These are phyloP conservation scores for Oehlia diaphana DNA, from an alignment of 192 early-diverging fungal genomes.

Conservation along the genomic window DNA sequence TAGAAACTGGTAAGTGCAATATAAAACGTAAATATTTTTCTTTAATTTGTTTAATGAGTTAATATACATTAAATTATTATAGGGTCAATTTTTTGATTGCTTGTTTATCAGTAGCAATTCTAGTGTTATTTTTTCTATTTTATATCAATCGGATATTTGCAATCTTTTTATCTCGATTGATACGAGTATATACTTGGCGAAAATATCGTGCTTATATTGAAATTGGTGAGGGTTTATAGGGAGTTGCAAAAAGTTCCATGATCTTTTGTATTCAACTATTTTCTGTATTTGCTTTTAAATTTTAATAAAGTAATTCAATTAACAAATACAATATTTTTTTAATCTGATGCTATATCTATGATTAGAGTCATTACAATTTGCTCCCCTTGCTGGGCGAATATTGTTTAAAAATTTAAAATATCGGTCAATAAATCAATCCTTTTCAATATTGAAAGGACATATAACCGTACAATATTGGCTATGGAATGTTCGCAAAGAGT, in stretches of 20 bases:
- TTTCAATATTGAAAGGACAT: conserved; percentile 70
- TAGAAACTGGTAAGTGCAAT: no score
- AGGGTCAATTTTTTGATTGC: conserved; percentile 63
- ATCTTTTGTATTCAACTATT: neutral
- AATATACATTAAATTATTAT: neutral
- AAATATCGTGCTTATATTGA: conserved; percentile 66
- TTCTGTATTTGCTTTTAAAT: neutral
- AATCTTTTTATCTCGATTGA: conserved; percentile 57
- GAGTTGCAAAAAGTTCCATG: neutral
- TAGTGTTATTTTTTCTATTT: conserved; percentile 73
- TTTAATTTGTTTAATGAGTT: no score
- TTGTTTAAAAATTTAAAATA: conserved; percentile 78
- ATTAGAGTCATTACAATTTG: conserved; percentile 68
- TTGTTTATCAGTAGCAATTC: conserved; percentile 64
- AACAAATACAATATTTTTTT: neutral
- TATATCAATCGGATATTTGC: conserved; percentile 68
- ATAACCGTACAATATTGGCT: conserved; percentile 76
- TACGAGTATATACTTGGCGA: conserved; percentile 69
- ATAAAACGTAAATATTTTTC: no score
- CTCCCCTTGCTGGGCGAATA: conserved; percentile 70
- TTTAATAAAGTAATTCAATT: neutral
- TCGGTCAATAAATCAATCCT: conserved; percentile 67
- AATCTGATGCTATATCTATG: neutral
- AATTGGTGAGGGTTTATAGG: conserved; percentile 39
- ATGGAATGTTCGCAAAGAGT: conserved; percentile 48